phyloP scores from a whole-genome alignment of 2,329 filamentous ascomycete genomes.

The Sordariomycetes sp. region DNA sequence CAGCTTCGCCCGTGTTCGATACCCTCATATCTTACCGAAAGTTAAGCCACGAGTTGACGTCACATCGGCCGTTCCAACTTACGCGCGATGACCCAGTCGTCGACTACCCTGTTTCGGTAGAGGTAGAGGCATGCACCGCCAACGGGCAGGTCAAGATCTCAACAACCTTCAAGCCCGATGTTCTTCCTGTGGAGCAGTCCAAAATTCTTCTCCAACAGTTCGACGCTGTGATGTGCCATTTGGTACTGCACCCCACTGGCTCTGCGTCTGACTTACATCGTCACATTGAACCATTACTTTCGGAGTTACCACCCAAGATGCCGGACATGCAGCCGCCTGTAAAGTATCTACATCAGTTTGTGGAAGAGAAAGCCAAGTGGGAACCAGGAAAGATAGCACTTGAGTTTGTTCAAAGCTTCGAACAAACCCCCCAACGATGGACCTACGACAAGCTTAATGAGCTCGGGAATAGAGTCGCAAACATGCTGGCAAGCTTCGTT shows the following conservation, averaged over 20 bases:
- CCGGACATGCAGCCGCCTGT: constrained; percentile 47
- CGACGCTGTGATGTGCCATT: constrained; percentile 53
- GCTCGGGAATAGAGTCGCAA: constrained; percentile 64
- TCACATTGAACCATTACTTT: constrained; percentile 37
- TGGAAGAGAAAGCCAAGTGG: constrained; percentile 51
- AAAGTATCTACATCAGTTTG: constrained; percentile 64
- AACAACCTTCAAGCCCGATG: constrained; percentile 54
- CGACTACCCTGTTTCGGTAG: constrained; percentile 75
- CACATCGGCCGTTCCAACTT: constrained; percentile 44
- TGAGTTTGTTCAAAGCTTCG: constrained; percentile 60
- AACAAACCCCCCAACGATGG: constrained; percentile 39
- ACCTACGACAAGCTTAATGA: constrained; percentile 64
- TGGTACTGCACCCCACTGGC: constrained; percentile 39
- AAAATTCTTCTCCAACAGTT: constrained; percentile 60
- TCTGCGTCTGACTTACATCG: constrained; percentile 26
- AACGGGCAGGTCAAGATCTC: constrained; percentile 57
- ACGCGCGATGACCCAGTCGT: constrained; percentile 58
- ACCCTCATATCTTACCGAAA: constrained; percentile 81
- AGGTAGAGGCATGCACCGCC: constrained; percentile 60
- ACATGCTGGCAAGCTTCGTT: constrained; percentile 45
- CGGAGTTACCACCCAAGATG: constrained; percentile 54
- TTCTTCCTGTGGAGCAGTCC: constrained; percentile 63
- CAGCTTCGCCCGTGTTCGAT: constrained; percentile 65
- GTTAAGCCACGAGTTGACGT: constrained; percentile 17
- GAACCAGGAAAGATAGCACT: constrained; percentile 58